Conservation (phyloP, 2,329 filamentous ascomycete genomes). For the Penicillium psychrosexuale region DNA sequence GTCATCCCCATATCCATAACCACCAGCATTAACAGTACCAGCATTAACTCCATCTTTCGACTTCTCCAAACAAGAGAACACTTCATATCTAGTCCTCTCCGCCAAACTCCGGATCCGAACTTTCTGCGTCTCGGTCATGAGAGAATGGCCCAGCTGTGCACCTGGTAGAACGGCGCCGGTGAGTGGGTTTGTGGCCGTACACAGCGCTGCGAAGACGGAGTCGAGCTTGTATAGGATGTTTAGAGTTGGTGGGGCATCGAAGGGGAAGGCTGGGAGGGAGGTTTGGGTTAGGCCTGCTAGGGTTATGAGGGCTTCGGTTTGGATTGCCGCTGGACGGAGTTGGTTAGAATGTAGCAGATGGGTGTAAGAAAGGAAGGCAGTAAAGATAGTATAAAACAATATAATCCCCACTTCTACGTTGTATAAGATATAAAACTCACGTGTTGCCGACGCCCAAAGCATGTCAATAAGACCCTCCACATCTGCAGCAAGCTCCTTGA, state of each 20-base stretch:
- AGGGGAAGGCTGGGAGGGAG: constrained; percentile 69
- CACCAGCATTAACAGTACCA: not conserved
- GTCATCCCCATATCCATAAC: constrained; percentile 27
- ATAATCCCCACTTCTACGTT: not conserved
- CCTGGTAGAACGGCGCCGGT: constrained; percentile 66
- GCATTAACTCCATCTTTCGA: constrained; percentile 19
- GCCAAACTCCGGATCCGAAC: constrained; percentile 80
- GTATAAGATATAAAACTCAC: constrained; percentile 52
- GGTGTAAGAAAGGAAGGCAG: not conserved
- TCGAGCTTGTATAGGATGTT: constrained; percentile 73
- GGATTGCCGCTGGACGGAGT: constrained; percentile 61
- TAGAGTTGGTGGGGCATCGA: constrained; percentile 67
- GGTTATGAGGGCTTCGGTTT: constrained; percentile 79
- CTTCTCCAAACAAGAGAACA: constrained; percentile 11
- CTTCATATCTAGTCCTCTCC: constrained; percentile 61
- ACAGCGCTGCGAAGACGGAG: constrained; percentile 77
- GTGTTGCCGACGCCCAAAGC: constrained; percentile 82
- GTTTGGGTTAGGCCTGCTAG: constrained; percentile 70
- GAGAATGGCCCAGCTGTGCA: constrained; percentile 58
- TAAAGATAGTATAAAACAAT: not conserved
- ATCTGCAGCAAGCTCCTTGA: constrained; percentile 70
- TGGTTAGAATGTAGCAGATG: not conserved
- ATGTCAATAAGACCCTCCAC: constrained; percentile 73
- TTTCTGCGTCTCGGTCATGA: constrained; percentile 73
- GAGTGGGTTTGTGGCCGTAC: constrained; percentile 61